Evolutionary conservation across 768 basidiomycete species (phyloP).

Genomic region (Termitomyces sp.): DNA sequence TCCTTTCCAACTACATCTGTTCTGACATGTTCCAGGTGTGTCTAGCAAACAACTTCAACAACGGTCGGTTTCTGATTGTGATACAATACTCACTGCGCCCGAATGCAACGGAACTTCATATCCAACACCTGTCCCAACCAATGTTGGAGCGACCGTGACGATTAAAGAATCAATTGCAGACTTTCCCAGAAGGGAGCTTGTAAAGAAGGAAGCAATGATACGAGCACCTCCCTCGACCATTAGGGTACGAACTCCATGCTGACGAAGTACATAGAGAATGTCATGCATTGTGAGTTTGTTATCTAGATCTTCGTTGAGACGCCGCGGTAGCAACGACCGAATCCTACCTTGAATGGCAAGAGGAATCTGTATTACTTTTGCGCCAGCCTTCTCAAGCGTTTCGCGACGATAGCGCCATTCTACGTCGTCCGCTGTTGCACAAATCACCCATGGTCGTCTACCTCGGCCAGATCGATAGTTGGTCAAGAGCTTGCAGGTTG

Average conservation of each 20-base stretch:
- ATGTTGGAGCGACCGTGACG: slow-evolving; percentile 80
- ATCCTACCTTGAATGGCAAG: slow-evolving; percentile 27
- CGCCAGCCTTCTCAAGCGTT: slow-evolving; percentile 61
- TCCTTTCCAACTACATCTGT: slow-evolving; percentile 32
- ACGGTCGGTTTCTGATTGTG: neutral
- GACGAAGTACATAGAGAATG: slow-evolving; percentile 48
- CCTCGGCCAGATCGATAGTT: slow-evolving; percentile 59
- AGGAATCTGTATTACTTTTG: slow-evolving; percentile 50
- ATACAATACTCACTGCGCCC: slow-evolving; percentile 11
- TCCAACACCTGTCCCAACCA: slow-evolving; percentile 71
- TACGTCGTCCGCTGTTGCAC: slow-evolving; percentile 22
- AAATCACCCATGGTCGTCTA: slow-evolving; percentile 71
- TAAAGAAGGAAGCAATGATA: slow-evolving; percentile 72
- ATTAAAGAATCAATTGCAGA: slow-evolving; percentile 65
- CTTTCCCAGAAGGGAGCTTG: slow-evolving; percentile 13
- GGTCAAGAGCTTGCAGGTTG: slow-evolving; percentile 61
- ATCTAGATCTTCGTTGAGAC: neutral
- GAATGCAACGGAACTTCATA: slow-evolving; percentile 29
- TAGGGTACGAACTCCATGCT: slow-evolving; percentile 57
- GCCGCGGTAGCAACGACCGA: too few species aligned
- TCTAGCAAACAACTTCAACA: neutral
- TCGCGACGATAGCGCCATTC: slow-evolving; percentile 28
- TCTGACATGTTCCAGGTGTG: slow-evolving; percentile 20
- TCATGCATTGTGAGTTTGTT: slow-evolving; percentile 33
- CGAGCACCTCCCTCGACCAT: slow-evolving; percentile 97